Evolutionary conservation across 1,139 yeast genomes (phyloP).

Genomic region (Geotrichum candidum): DNA sequence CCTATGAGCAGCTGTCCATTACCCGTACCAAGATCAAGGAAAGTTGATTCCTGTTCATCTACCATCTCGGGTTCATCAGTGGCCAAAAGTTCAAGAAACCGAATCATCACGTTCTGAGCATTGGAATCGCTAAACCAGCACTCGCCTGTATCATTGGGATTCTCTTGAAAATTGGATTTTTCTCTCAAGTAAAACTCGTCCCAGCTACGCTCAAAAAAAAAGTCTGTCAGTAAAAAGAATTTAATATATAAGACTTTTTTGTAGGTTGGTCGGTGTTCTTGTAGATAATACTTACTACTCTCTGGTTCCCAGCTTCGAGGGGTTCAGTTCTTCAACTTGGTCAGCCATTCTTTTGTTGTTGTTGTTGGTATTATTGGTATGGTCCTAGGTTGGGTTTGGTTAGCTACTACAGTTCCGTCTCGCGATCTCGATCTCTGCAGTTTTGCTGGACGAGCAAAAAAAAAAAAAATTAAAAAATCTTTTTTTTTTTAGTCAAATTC

Average conservation of each 20-base stretch:
- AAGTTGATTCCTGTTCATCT: constrained; percentile 26
- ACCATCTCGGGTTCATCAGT: constrained; percentile 27
- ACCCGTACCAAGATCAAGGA: constrained; percentile 90
- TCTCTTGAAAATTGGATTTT: constrained; percentile 58
- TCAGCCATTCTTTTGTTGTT: neutral
- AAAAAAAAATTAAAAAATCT: too few relatives aligned
- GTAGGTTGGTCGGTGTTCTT: too few relatives aligned
- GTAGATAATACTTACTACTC: constrained; percentile 48
- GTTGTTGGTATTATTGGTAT: neutral
- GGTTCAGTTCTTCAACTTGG: constrained; percentile 38
- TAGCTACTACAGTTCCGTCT: neutral
- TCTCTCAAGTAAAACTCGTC: constrained; percentile 76
- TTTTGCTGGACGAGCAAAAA: too few relatives aligned
- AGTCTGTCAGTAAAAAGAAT: too few relatives aligned
- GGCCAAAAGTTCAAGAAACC: constrained; percentile 48
- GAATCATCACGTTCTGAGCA: constrained; percentile 78
- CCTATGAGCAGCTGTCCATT: constrained; percentile 84
- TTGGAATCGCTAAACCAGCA: constrained; percentile 93
- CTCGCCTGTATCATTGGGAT: constrained; percentile 85
- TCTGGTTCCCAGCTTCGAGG: constrained; percentile 72
- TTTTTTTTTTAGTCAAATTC: too few relatives aligned
- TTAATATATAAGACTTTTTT: too few relatives aligned
- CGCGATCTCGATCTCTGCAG: neutral
- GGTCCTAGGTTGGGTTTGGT: neutral
- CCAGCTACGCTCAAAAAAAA: constrained; percentile 45